Conservation (phyloP, 805 yeast species). For the Monosporozyma servazzii region DNA sequence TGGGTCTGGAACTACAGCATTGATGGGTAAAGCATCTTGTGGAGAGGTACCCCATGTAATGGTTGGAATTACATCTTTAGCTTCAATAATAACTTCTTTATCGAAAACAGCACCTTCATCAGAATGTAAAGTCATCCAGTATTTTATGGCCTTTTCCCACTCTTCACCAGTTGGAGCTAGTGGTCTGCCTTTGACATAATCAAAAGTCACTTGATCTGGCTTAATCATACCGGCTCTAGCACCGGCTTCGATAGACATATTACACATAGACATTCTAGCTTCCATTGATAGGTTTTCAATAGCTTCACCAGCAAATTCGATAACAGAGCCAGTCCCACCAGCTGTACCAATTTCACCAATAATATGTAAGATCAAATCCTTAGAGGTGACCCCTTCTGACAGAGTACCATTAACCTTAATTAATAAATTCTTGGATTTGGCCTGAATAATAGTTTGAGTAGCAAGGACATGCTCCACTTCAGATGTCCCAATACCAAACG, state of each 20-base stretch:
- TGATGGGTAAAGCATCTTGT: slow-evolving; percentile 94
- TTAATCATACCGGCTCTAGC: slow-evolving; percentile 99
- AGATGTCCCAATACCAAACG: slow-evolving; percentile 98
- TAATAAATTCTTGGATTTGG: slow-evolving; percentile 93
- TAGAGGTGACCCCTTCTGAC: slow-evolving; percentile 85
- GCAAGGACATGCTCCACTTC: slow-evolving; percentile 99
- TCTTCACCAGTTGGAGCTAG: slow-evolving; percentile 88
- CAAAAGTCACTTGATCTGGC: slow-evolving; percentile 86
- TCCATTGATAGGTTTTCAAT: slow-evolving; percentile 88
- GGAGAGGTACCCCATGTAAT: slow-evolving; percentile 99
- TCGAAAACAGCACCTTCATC: slow-evolving; percentile 92
- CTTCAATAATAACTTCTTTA: slow-evolving; percentile 69
- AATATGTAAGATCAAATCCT: slow-evolving; percentile 88
- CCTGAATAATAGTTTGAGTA: slow-evolving; percentile 90
- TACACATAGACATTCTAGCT: slow-evolving; percentile 99
- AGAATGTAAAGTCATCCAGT: slow-evolving; percentile 83
- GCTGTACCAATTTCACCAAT: slow-evolving; percentile 98
- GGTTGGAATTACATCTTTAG: slow-evolving; percentile 85
- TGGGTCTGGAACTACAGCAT: slow-evolving; percentile 88
- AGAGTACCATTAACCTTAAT: slow-evolving; percentile 78
- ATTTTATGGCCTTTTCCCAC: slow-evolving; percentile 88
- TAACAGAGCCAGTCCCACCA: slow-evolving; percentile 97
- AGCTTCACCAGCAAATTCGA: slow-evolving; percentile 95
- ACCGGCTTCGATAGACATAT: slow-evolving; percentile 98
- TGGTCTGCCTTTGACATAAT: slow-evolving; percentile 88